These are phyloP conservation scores for Kalmanozyma brasiliensis DNA, from an alignment of 1,284 basidiomycete species.

Conservation along the genomic window DNA sequence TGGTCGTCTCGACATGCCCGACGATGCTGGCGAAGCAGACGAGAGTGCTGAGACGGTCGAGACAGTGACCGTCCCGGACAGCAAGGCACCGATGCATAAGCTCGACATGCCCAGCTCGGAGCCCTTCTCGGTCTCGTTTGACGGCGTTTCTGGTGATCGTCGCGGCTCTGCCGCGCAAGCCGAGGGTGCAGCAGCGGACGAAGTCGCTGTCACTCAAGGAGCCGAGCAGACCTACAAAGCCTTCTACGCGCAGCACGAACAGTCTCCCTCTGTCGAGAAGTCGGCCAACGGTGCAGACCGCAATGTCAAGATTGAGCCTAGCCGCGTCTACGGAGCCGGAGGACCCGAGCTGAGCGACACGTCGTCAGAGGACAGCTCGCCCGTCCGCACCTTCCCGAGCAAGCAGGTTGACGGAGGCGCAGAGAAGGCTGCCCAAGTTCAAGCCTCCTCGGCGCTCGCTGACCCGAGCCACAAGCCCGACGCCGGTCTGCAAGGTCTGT, in stretches of 20 bases:
- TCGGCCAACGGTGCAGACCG: constrained; percentile 35
- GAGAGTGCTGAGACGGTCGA: constrained; percentile 6
- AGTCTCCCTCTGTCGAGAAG: constrained; percentile 26
- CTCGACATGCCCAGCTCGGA: constrained; percentile 62
- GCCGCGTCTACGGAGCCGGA: constrained; percentile 44
- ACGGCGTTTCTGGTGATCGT: constrained; percentile 15
- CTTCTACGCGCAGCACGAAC: constrained; percentile 33
- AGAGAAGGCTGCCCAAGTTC: constrained; percentile 38
- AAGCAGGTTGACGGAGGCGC: constrained; percentile 30
- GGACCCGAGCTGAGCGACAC: constrained; percentile 43
- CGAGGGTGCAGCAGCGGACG: constrained; percentile 12
- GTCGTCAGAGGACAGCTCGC: constrained; percentile 40
- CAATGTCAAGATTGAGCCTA: constrained; percentile 46
- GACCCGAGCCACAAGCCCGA: constrained; percentile 43
- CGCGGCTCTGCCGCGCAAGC: constrained; percentile 24
- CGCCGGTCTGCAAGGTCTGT: constrained; percentile 28
- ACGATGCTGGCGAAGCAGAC: constrained; percentile 5
- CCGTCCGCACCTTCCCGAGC: constrained; percentile 4
- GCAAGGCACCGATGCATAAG: constrained; percentile 45
- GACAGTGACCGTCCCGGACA: constrained; percentile 3
- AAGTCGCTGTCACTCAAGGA: constrained; percentile 50
- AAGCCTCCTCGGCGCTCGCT: constrained; percentile 36
- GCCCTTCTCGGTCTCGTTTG: constrained; percentile 56
- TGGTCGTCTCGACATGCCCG: constrained; percentile 53
- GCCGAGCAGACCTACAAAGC: constrained; percentile 51